These are phyloP conservation scores for Quercus agrifolia DNA, from an alignment of 306 rosid species.

Conservation along the genomic window DNA sequence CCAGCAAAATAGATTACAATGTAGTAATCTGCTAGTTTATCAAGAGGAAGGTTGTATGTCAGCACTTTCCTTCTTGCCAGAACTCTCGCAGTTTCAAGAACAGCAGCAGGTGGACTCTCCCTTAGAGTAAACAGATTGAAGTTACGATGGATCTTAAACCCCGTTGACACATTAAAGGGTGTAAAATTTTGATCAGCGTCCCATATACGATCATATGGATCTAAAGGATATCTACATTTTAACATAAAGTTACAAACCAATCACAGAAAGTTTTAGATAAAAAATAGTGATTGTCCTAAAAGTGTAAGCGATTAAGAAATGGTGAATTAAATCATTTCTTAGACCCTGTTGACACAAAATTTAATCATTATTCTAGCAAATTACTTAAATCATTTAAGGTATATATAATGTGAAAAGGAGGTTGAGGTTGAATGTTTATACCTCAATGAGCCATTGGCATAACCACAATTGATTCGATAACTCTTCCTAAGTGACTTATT, in stretches of 20 bases:
- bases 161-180: slow-evolving; percentile 64
- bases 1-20: slow-evolving; percentile 84
- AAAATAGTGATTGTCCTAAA: not conserved
- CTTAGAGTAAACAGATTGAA: slow-evolving; percentile 38
- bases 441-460: slow-evolving; percentile 56
- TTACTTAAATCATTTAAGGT: not conserved
- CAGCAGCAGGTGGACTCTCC: slow-evolving; percentile 56
- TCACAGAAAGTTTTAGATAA: not conserved
- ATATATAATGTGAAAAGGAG: not conserved
- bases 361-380: not conserved
- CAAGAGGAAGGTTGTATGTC: slow-evolving; percentile 64
- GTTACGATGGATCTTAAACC: slow-evolving; percentile 45
- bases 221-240: slow-evolving; percentile 69
- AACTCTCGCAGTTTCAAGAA: slow-evolving; percentile 78
- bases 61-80: slow-evolving; percentile 52
- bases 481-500: slow-evolving; percentile 60
- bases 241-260: slow-evolving; percentile 3
- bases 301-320: not conserved
- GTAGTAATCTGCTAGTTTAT: slow-evolving; percentile 61
- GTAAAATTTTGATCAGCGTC: slow-evolving; percentile 57
- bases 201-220: slow-evolving; percentile 84
- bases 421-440: slow-evolving; percentile 21
- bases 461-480: slow-evolving; percentile 76
- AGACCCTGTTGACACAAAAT: too few relatives aligned
- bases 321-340: not conserved